Evolutionary conservation across 345 rosid genomes (phyloP).

Genomic region (Citrus sp.): DNA sequence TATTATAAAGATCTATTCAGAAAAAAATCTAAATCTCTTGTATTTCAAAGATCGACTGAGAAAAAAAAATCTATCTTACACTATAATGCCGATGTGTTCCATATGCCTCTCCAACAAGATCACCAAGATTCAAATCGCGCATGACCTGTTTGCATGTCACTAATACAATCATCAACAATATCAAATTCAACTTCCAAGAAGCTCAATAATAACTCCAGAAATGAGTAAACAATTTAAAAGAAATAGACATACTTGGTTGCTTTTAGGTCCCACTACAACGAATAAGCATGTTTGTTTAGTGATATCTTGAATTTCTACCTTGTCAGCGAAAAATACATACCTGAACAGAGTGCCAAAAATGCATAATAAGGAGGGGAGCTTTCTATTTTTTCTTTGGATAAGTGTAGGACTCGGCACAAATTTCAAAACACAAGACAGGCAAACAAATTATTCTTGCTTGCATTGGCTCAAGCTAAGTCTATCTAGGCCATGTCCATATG

Average conservation of each 20-base stretch:
- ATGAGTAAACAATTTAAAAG: slow-evolving; percentile 4
- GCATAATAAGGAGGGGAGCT: neutral
- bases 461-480: neutral
- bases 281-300: slow-evolving; percentile 79
- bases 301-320: slow-evolving; percentile 78
- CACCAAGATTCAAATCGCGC: slow-evolving; percentile 61
- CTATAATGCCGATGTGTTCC: slow-evolving; percentile 75
- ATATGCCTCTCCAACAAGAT: slow-evolving; percentile 75
- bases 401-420: neutral
- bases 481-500: neutral
- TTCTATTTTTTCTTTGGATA: neutral
- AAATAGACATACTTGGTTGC: slow-evolving; percentile 50
- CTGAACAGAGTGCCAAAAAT: slow-evolving; percentile 27
- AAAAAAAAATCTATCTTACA: slow-evolving; percentile 40
- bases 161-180: slow-evolving; percentile 12
- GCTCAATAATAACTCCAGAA: slow-evolving; percentile 8
- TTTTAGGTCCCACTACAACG: slow-evolving; percentile 63
- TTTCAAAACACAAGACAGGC: too few species aligned
- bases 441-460: neutral
- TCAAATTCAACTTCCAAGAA: slow-evolving; percentile 14
- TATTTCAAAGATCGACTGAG: neutral
- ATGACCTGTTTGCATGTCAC: slow-evolving; percentile 49
- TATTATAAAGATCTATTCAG: neutral
- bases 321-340: slow-evolving; percentile 84
- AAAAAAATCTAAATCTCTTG: too few species aligned